phyloP scores from a whole-genome alignment of 2,329 filamentous ascomycete genomes.

The Stagonosporopsis chrysanthemi region DNA sequence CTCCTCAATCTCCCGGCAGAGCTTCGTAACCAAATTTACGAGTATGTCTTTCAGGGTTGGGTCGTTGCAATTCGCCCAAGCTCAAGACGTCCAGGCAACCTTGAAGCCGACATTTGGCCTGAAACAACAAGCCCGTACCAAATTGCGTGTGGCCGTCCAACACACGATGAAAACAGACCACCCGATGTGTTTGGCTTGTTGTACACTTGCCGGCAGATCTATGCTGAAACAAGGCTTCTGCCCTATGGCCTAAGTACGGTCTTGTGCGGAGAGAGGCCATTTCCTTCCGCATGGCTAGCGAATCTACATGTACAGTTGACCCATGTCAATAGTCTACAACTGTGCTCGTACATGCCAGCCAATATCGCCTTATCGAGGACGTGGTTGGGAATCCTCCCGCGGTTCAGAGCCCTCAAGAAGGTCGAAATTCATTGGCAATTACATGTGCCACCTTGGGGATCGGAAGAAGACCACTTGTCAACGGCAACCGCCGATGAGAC shows the following conservation, averaged over 20 bases:
- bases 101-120: constrained; percentile 5
- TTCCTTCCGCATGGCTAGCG: not conserved
- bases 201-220: constrained; percentile 6
- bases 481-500: constrained; percentile 3
- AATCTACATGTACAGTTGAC: not conserved
- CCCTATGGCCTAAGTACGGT: not conserved
- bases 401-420: constrained; percentile 1
- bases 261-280: constrained; percentile 1
- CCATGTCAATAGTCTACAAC: not conserved
- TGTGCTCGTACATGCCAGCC: constrained; percentile 8
- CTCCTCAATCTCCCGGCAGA: constrained; percentile 10
- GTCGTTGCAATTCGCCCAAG: constrained; percentile 1
- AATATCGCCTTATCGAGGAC: constrained; percentile 1
- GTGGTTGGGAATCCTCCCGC: constrained; percentile 7
- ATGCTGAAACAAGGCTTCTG: constrained; percentile 9
- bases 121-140: not conserved
- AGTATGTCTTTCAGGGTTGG: constrained; percentile 4
- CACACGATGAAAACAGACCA: not conserved
- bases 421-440: constrained; percentile 9
- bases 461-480: constrained; percentile 9
- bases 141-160: not conserved
- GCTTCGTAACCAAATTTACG: constrained; percentile 6
- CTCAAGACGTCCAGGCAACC: not conserved
- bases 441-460: constrained; percentile 4
- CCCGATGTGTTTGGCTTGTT: constrained; percentile 1